Base-by-base conservation (phyloP, 2,329 filamentous ascomycete genomes). In the Colletotrichum sp. region DNA sequence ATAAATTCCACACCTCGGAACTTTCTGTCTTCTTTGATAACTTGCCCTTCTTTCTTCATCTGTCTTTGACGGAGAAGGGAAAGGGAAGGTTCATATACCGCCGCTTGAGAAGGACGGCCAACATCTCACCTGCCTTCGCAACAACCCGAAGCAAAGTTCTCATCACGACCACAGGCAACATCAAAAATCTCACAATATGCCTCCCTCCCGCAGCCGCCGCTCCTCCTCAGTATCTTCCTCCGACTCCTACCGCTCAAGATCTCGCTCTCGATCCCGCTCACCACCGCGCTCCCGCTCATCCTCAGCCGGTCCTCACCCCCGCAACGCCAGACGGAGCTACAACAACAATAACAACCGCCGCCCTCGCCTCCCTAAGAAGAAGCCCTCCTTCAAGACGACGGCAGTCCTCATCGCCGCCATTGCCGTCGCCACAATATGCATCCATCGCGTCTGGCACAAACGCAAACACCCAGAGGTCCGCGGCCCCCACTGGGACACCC, bases 381-480 rank as follows among this genome's bases (percentile, higher is more conserved):
- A 78, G 55, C 78, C 82, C 30, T 26, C 64, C 71, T 78, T 84
- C 76, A 83, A 84, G 74, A 81, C 80, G 18, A 81, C 84, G 0
- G 81, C 82, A 16, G 77, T 82, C 13, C 78, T 85, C 28, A 76
- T 85, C 34, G 84, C 83, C 12, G 82, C 82, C 34, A 81, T 85
- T 18, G 84, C 84, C 36, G 80, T 85, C 36, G 83, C 83, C 28
- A 80, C 83, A 13, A 78, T 85, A 57, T 78, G 84, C 49, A 82
- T 83, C 52, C 83, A 82, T 77, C 84, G 82, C 70, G 78, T 84
- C 77, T 85, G 84, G 84, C 82, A 83, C 34, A 84, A 83, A 76
- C 76, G 80, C 57, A 39, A 81, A 24, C 78, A 83, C 69, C 80
- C 81, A 15, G 81, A 79, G 21, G 78, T 81, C 32, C 80, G 83